Evolutionary conservation across 352 stramenopile species (phyloP).

Genomic region (Paralagenidium karlingii): DNA sequence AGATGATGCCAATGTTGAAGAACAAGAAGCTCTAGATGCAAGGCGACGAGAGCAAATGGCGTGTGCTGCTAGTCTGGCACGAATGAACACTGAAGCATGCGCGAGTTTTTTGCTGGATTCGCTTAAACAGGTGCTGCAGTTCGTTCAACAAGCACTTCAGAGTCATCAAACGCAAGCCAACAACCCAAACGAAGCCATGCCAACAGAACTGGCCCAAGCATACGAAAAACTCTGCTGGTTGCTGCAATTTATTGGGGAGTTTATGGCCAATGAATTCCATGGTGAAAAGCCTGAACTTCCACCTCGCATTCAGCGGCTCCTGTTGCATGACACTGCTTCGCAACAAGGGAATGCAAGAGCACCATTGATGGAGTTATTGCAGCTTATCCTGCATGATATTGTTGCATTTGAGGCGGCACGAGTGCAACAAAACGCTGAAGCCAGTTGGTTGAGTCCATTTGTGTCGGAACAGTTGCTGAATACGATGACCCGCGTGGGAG

Average conservation of each 20-base stretch:
- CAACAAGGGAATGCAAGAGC: too few relatives aligned
- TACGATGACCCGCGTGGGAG: conserved; percentile 57
- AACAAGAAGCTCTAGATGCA: background rate
- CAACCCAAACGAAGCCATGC: conserved; percentile 43
- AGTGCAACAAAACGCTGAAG: conserved; percentile 34
- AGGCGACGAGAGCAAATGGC: conserved; percentile 48
- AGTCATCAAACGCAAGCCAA: too few relatives aligned
- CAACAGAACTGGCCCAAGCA: conserved; percentile 37
- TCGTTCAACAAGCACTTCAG: conserved; percentile 55
- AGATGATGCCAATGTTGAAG: conserved; percentile 44
- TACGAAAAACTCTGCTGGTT: conserved; percentile 72
- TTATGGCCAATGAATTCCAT: conserved; percentile 67
- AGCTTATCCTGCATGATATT: conserved; percentile 54
- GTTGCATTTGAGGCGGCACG: conserved; percentile 53
- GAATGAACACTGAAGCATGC: conserved; percentile 44
- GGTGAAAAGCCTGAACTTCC: conserved; percentile 64
- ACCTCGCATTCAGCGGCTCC: conserved; percentile 33
- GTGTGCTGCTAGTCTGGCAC: conserved; percentile 47
- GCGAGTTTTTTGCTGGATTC: conserved; percentile 36
- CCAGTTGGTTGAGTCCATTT: conserved; percentile 75
- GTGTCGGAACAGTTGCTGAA: conserved; percentile 63
- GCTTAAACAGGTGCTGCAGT: conserved; percentile 31
- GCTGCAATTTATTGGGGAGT: conserved; percentile 52
- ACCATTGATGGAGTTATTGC: conserved; percentile 45
- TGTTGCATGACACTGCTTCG: too few relatives aligned